Percentiles rank a stretch among this genome's conserved stretches.
Conservation (phyloP, 352 stramenopile genomes). For the Phytophthora citrophthora region DNA sequence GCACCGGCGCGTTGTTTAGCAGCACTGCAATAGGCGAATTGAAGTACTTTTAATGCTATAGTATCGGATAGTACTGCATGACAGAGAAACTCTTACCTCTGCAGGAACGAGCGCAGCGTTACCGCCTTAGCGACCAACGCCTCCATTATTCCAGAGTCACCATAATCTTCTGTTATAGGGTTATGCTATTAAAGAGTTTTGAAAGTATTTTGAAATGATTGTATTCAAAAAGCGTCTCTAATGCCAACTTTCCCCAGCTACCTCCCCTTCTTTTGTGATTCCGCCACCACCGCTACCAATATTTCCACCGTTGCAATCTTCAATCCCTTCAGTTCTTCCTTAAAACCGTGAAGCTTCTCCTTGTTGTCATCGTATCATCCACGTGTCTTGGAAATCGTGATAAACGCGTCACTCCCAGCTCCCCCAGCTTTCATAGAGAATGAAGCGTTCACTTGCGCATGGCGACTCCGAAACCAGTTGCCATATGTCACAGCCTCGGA, state of each 20-base stretch:
- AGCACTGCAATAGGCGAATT: slow-evolving; percentile 17
- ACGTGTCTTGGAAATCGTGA: slow-evolving; percentile 20
- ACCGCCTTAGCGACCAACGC: slow-evolving; percentile 35
- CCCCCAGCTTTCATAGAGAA: not conserved
- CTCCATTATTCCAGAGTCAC: slow-evolving; percentile 28
- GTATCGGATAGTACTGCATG: not conserved
- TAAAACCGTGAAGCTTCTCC: not conserved
- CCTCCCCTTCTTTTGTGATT: not conserved
- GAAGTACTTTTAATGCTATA: not conserved
- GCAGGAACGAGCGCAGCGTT: slow-evolving; percentile 48
- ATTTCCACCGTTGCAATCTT: not conserved
- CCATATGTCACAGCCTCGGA: not conserved
- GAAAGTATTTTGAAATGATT: too few species aligned
- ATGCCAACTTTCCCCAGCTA: too few species aligned
- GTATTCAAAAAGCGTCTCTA: too few species aligned
- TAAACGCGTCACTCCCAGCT: not conserved
- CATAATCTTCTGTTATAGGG: too few species aligned
- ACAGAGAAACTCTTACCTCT: slow-evolving; percentile 30
- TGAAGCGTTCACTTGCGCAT: not conserved
- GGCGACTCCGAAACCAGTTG: not conserved
- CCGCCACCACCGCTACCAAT: not conserved
- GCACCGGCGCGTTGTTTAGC: slow-evolving; percentile 7
- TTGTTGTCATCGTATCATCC: slow-evolving; percentile 5
- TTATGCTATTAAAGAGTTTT: too few species aligned
- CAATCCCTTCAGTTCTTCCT: not conserved